These are phyloP conservation scores for Myrica gale DNA, from an alignment of 306 rosid species.

Conservation along the genomic window DNA sequence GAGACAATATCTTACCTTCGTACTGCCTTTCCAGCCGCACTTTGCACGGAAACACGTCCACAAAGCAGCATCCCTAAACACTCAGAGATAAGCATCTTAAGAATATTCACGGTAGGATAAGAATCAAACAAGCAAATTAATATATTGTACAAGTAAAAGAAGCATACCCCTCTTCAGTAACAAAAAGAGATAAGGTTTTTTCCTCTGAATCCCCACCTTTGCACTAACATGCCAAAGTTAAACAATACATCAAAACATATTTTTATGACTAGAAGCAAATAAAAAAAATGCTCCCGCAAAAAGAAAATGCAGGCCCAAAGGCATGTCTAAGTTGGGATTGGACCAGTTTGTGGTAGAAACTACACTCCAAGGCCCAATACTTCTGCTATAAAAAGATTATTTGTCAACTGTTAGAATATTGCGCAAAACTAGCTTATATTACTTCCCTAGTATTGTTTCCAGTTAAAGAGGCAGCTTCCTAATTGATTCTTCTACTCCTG, in stretches of 20 bases:
- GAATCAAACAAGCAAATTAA: conserved; percentile 14
- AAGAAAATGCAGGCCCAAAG: background rate
- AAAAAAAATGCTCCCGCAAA: conserved; percentile 6
- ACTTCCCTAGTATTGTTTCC: conserved; percentile 12
- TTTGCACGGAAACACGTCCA: conserved; percentile 80
- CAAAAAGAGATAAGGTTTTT: conserved; percentile 55
- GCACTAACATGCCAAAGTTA: conserved; percentile 52
- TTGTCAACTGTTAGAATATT: background rate
- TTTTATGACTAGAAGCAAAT: background rate
- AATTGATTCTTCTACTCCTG: background rate
- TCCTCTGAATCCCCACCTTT: conserved; percentile 69
- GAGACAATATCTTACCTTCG: conserved; percentile 48
- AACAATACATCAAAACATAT: conserved; percentile 1
- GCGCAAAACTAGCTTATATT: conserved; percentile 3
- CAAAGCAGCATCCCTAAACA: conserved; percentile 56
- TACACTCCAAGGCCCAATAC: conserved; percentile 3
- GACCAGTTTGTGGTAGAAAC: background rate
- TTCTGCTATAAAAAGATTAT: background rate
- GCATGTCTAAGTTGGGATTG: conserved; percentile 2
- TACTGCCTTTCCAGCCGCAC: conserved; percentile 89
- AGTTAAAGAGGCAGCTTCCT: background rate
- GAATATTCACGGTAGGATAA: conserved; percentile 5
- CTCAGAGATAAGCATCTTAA: conserved; percentile 29
- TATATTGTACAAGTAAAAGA: conserved; percentile 8
- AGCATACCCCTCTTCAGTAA: conserved; percentile 64